Percentiles rank a stretch among this genome's conserved stretches.
phyloP scores from a whole-genome alignment of 805 yeast genomes.

The Wickerhamiella dianesei region DNA sequence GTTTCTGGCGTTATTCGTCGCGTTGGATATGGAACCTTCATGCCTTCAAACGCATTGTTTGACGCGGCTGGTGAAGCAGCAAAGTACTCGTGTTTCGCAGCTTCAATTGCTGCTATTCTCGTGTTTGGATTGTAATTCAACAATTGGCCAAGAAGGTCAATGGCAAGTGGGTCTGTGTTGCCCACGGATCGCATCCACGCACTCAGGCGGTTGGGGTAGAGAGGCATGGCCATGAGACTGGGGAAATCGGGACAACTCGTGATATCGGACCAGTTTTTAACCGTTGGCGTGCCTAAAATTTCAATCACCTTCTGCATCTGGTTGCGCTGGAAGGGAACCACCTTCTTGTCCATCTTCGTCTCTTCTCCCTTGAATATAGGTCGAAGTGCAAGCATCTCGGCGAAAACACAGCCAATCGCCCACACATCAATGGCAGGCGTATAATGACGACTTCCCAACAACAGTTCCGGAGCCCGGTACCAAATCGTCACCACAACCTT shows the following conservation, averaged over 20 bases:
- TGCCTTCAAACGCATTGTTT: conserved; percentile 69
- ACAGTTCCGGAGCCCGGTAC: conserved; percentile 88
- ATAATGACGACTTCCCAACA: conserved; percentile 84
- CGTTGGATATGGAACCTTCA: conserved; percentile 62
- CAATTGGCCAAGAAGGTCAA: conserved; percentile 47
- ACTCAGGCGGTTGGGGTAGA: conserved; percentile 54
- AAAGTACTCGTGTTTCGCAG: conserved; percentile 69
- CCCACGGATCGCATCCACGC: conserved; percentile 83
- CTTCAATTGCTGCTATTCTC: conserved; percentile 64
- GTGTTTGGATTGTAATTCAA: conserved; percentile 72
- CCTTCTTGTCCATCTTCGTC: conserved; percentile 85
- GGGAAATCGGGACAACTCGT: conserved; percentile 73
- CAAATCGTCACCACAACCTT: conserved; percentile 94
- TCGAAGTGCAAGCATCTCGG: conserved; percentile 73
- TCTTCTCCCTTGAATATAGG: conserved; percentile 98
- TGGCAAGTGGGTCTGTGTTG: conserved; percentile 54
- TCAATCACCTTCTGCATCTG: conserved; percentile 86
- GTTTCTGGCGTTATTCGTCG: conserved; percentile 41
- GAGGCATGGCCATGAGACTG: conserved; percentile 43
- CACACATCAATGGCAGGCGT: conserved; percentile 86
- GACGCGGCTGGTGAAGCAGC: conserved; percentile 52
- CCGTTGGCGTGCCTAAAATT: conserved; percentile 79
- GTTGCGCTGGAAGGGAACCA: conserved; percentile 85
- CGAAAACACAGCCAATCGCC: conserved; percentile 93
- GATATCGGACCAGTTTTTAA: conserved; percentile 65